Conservation (phyloP, 2,329 filamentous ascomycete species). For the Arthroderma uncinatum region DNA sequence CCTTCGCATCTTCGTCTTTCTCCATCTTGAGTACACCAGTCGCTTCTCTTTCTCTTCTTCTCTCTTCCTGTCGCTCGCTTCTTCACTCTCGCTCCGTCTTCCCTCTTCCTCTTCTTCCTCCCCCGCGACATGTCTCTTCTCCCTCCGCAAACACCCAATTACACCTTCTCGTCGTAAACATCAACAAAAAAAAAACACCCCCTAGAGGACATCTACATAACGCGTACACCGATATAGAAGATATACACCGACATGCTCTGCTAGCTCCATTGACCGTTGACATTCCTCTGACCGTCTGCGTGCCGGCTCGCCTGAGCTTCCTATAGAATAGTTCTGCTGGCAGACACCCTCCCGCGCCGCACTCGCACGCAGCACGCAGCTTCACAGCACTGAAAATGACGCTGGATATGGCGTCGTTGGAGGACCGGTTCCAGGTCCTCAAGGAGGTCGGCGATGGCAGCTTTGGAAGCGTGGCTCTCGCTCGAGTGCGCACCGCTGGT, state of each 20-base stretch:
- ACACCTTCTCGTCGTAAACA: neutral
- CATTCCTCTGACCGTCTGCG: neutral
- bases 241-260: neutral
- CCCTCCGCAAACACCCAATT: neutral
- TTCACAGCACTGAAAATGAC: slow-evolving; percentile 24
- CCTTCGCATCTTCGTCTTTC: slow-evolving; percentile 20
- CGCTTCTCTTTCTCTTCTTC: slow-evolving; percentile 18
- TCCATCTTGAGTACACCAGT: slow-evolving; percentile 22
- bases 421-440: slow-evolving; percentile 91
- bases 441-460: slow-evolving; percentile 99
- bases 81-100: slow-evolving; percentile 9
- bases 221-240: neutral
- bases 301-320: neutral
- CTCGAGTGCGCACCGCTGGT: slow-evolving; percentile 81
- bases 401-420: slow-evolving; percentile 46
- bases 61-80: neutral
- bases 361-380: too few relatives aligned
- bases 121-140: neutral
- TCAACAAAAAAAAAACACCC: neutral
- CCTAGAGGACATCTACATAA: neutral
- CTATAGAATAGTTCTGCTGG: slow-evolving; percentile 4
- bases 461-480: slow-evolving; percentile 90
- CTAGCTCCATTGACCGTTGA: slow-evolving; percentile 4
- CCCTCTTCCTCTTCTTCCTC: neutral
- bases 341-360: slow-evolving; percentile 24